These are phyloP conservation scores for Jacaranda mimosifolia DNA, from an alignment of 257 asterid species.

Conservation along the genomic window DNA sequence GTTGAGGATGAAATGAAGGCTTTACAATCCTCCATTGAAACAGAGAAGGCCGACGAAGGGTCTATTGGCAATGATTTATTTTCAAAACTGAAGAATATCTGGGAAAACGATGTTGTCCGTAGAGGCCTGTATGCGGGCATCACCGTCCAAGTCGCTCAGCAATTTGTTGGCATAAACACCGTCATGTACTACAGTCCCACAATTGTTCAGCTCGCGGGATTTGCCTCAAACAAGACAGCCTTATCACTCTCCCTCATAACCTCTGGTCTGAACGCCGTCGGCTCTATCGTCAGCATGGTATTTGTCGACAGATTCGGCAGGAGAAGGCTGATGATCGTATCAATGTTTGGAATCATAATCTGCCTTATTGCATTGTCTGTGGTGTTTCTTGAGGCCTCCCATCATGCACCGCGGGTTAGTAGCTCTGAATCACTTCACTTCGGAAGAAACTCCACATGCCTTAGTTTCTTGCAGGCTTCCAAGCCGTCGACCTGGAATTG, in stretches of 20 bases:
- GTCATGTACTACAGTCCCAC: slow-evolving; percentile 92
- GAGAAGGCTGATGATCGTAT: slow-evolving; percentile 67
- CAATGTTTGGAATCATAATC: slow-evolving; percentile 63
- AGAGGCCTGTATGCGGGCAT: slow-evolving; percentile 78
- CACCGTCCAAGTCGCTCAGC: slow-evolving; percentile 79
- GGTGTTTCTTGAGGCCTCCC: slow-evolving; percentile 56
- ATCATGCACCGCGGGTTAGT: slow-evolving; percentile 58
- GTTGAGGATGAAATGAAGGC: slow-evolving; percentile 70
- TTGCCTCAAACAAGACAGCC: slow-evolving; percentile 78
- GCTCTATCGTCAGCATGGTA: slow-evolving; percentile 66
- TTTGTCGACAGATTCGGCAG: slow-evolving; percentile 74
- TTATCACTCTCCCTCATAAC: slow-evolving; percentile 75
- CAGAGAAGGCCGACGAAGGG: slow-evolving; percentile 53
- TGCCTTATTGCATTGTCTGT: slow-evolving; percentile 58
- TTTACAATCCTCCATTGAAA: slow-evolving; percentile 58
- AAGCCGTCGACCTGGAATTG: slow-evolving; percentile 55
- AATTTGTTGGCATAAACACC: slow-evolving; percentile 80
- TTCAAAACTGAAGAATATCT: slow-evolving; percentile 47
- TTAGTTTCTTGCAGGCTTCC: slow-evolving; percentile 39
- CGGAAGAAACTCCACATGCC: slow-evolving; percentile 68
- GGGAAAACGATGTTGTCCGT: slow-evolving; percentile 61
- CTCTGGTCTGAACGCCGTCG: slow-evolving; percentile 73
- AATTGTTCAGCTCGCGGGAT: slow-evolving; percentile 77
- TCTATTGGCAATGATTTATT: slow-evolving; percentile 36
- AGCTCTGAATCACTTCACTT: slow-evolving; percentile 53